These are phyloP conservation scores for Trypanosoma mega DNA, from an alignment of 208 protist species.

Conservation along the genomic window DNA sequence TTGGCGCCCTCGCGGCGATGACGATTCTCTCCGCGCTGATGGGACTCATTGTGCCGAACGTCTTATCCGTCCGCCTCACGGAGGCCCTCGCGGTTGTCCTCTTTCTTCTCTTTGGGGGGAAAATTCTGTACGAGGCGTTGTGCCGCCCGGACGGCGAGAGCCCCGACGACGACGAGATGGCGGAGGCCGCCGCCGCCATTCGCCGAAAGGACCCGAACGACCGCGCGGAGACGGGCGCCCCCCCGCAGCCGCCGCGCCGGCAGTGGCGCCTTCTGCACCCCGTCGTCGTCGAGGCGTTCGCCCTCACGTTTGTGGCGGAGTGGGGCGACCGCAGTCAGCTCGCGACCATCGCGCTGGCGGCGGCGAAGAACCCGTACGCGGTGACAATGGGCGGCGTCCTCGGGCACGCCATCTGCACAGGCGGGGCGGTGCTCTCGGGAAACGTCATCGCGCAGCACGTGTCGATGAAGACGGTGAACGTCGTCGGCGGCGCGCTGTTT, in stretches of 20 bases:
- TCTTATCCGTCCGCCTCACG: constrained; percentile 87
- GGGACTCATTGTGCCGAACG: constrained; percentile 78
- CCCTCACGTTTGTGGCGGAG: constrained; percentile 96
- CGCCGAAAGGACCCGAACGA: constrained; percentile 72
- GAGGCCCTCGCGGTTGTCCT: constrained; percentile 82
- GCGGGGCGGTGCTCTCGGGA: constrained; percentile 90
- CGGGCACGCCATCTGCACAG: constrained; percentile 95
- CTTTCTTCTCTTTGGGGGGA: constrained; percentile 90
- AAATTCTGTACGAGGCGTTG: constrained; percentile 85
- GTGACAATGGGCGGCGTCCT: constrained; percentile 93
- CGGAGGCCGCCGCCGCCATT: constrained; percentile 79
- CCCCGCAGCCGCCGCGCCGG: constrained; percentile 13
- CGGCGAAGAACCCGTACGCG: constrained; percentile 90
- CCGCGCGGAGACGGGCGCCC: constrained; percentile 58
- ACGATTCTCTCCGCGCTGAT: constrained; percentile 90
- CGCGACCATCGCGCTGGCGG: constrained; percentile 93
- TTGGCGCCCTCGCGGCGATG: constrained; percentile 91
- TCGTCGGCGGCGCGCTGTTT: constrained; percentile 79
- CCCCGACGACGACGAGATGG: constrained; percentile 88
- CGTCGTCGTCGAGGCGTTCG: constrained; percentile 92
- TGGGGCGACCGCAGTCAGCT: constrained; percentile 97
- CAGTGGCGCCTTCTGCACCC: constrained; percentile 61
- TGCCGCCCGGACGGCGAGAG: constrained; percentile 37
- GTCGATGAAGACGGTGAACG: constrained; percentile 78
- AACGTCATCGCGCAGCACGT: constrained; percentile 76